Percentiles rank a stretch among this genome's conserved stretches.
phyloP scores from a whole-genome alignment of 164 flowering plant species.

The Vitis riparia region DNA sequence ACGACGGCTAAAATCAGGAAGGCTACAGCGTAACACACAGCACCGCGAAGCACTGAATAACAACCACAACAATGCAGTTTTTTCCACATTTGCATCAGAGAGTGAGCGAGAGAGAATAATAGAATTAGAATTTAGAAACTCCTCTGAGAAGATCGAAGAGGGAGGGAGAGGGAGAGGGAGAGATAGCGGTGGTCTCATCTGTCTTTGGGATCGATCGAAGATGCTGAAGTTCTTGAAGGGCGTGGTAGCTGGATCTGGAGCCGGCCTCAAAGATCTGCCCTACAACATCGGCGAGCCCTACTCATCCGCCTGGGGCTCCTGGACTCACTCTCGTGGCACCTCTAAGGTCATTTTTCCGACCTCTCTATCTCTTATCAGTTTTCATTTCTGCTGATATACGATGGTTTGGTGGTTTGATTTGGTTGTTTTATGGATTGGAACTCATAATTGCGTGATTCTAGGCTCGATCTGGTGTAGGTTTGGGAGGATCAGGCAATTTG shows the following conservation, averaged over 20 bases:
- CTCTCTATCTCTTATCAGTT: neutral
- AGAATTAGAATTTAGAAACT: no score
- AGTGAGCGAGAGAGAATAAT: no score
- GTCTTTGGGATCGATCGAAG: conserved; percentile 1
- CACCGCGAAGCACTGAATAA: no score
- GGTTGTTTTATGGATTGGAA: neutral
- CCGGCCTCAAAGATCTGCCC: conserved; percentile 89
- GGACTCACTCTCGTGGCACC: conserved; percentile 88
- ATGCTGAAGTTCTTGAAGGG: conserved; percentile 92
- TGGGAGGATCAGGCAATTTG: no score
- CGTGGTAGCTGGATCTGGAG: conserved; percentile 89
- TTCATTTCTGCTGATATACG: neutral
- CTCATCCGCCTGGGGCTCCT: conserved; percentile 95
- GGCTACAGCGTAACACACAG: no score
- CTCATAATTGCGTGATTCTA: neutral
- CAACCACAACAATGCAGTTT: no score
- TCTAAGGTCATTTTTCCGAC: conserved; percentile 55
- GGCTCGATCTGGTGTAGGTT: neutral
- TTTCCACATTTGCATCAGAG: no score
- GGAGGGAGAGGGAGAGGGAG: no score
- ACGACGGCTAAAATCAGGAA: no score
- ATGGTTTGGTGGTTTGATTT: neutral
- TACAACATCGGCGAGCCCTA: conserved; percentile 93
- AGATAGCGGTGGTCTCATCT: no score
- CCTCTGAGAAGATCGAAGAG: no score